Conservation (phyloP, 352 stramenopile species). For the Thalassiosira ordinaria region DNA sequence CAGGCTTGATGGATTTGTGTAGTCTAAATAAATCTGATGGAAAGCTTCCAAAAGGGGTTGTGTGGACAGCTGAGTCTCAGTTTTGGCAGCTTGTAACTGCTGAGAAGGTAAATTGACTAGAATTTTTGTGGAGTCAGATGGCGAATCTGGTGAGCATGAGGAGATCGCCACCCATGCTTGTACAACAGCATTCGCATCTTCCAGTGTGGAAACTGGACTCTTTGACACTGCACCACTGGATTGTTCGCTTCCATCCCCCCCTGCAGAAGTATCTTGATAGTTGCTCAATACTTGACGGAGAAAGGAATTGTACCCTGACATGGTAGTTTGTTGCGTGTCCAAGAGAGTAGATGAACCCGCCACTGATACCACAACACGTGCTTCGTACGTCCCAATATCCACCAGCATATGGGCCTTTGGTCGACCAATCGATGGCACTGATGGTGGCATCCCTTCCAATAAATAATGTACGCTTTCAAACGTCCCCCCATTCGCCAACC, state of each 20-base stretch:
- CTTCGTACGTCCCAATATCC: slow-evolving; percentile 51
- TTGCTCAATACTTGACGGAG: slow-evolving; percentile 30
- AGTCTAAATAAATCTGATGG: slow-evolving; percentile 52
- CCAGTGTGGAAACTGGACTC: slow-evolving; percentile 14
- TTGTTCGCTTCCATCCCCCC: not conserved
- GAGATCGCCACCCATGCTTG: slow-evolving; percentile 30
- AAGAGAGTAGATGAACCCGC: slow-evolving; percentile 30
- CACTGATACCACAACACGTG: slow-evolving; percentile 38
- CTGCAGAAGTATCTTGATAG: slow-evolving; percentile 25
- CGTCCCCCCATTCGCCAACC: slow-evolving; percentile 40
- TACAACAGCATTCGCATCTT: slow-evolving; percentile 53
- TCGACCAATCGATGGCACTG: not conserved
- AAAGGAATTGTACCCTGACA: slow-evolving; percentile 51
- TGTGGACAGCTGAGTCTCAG: slow-evolving; percentile 9
- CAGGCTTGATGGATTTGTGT: slow-evolving; percentile 42
- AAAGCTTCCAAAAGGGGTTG: slow-evolving; percentile 46
- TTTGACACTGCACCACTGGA: not conserved
- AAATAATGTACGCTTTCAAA: slow-evolving; percentile 43
- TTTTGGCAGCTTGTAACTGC: not conserved
- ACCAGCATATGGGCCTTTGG: slow-evolving; percentile 44
- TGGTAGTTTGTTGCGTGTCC: slow-evolving; percentile 32
- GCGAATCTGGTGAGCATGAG: not conserved
- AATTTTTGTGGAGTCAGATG: slow-evolving; percentile 13
- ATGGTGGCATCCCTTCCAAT: slow-evolving; percentile 29
- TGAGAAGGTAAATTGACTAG: slow-evolving; percentile 34